A percentile compares a stretch with the other conserved stretches of the same genome.
Evolutionary conservation across 1,139 yeast species (phyloP).

Genomic region (Pneumocystis wakefieldiae): DNA sequence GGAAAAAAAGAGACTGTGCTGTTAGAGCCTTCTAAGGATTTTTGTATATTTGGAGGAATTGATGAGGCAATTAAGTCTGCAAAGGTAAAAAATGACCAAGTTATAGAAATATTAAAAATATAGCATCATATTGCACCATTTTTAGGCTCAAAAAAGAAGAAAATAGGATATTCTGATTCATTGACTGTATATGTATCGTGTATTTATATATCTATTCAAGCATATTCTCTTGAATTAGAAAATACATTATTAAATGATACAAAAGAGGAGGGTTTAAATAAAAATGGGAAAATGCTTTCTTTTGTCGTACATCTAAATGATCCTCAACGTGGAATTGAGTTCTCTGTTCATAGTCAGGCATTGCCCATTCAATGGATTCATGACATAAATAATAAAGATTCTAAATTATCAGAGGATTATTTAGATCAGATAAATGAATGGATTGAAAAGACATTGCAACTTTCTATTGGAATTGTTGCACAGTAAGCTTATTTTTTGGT

Average conservation of each 20-base stretch:
- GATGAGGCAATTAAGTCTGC: conserved; percentile 85
- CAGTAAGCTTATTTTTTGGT: neutral
- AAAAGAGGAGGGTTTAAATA: neutral
- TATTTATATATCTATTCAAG: neutral
- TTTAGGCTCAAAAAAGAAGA: neutral
- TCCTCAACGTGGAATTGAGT: neutral
- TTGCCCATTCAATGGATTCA: neutral
- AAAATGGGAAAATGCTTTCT: neutral
- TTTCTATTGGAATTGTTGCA: neutral
- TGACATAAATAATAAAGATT: neutral
- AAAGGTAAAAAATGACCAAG: conserved; percentile 39
- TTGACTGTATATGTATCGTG: neutral
- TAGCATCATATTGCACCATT: neutral
- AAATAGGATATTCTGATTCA: neutral
- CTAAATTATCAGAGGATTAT: neutral
- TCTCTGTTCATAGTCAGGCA: neutral
- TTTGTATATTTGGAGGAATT: conserved; percentile 52
- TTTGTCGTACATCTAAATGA: neutral
- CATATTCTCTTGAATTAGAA: neutral
- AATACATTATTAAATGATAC: neutral
- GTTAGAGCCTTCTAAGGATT: neutral
- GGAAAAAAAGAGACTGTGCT: conserved; percentile 24
- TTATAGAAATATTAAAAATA: neutral
- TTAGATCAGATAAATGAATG: neutral
- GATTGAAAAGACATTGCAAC: neutral